A percentile compares a stretch with the other conserved stretches of the same genome.
phyloP scores from a whole-genome alignment of 257 asterid species.

The Fraxinus excelsior region DNA sequence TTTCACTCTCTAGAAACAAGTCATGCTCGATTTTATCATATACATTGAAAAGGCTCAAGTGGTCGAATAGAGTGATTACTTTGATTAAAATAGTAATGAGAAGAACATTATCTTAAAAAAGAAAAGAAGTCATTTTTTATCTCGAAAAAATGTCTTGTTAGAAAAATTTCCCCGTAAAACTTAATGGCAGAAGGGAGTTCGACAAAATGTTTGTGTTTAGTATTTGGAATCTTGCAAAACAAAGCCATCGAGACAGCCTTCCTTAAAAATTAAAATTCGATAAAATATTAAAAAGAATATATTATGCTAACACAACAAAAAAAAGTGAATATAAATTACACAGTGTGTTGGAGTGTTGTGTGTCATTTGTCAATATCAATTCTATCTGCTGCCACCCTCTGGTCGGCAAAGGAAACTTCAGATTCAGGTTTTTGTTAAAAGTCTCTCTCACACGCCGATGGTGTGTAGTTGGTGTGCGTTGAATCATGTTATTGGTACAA shows the following conservation, averaged over 20 bases:
- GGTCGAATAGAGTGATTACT: too few relatives aligned
- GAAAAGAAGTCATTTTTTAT: too few relatives aligned
- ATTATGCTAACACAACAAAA: not conserved
- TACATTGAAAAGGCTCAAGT: too few relatives aligned
- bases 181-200: too few relatives aligned
- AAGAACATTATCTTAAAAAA: too few relatives aligned
- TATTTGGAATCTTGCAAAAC: conserved; percentile 19
- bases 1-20: too few relatives aligned
- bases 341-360: conserved; percentile 1
- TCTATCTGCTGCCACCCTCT: conserved; percentile 56
- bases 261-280: not conserved
- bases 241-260: not conserved
- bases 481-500: too few relatives aligned
- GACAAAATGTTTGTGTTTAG: not conserved
- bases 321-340: not conserved
- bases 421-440: conserved; percentile 50
- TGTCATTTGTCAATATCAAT: conserved; percentile 51
- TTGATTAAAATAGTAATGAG: too few relatives aligned
- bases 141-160: too few relatives aligned
- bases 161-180: too few relatives aligned
- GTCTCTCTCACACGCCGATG: conserved; percentile 15
- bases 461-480: not conserved
- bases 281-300: not conserved
- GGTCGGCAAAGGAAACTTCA: conserved; percentile 64
- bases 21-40: too few relatives aligned